phyloP scores from a whole-genome alignment of 306 rosid species.

The Dryas octopetala region DNA sequence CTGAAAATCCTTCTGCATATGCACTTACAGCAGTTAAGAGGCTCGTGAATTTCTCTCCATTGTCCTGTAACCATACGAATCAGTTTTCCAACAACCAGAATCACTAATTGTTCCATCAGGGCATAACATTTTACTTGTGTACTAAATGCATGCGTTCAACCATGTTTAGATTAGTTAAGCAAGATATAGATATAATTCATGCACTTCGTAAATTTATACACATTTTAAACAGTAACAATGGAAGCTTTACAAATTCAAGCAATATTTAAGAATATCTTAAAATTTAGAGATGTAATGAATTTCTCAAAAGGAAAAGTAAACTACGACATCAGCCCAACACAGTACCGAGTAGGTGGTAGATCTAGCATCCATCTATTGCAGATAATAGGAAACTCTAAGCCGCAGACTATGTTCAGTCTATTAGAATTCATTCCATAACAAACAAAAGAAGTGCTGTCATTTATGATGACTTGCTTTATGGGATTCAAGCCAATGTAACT shows the following conservation, averaged over 20 bases:
- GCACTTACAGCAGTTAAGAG: conserved; percentile 69
- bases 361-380: background rate
- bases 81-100: background rate
- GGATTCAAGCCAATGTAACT: background rate
- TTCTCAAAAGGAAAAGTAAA: background rate
- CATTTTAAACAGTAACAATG: background rate
- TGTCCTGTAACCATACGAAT: conserved; percentile 51
- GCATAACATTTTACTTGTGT: background rate
- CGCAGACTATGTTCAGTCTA: background rate
- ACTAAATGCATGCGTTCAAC: background rate
- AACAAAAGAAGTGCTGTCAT: no score
- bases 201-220: background rate
- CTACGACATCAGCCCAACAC: background rate
- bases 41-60: conserved; percentile 53
- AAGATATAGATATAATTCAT: background rate
- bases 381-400: background rate
- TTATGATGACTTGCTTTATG: background rate
- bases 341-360: background rate
- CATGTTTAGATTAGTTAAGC: background rate
- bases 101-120: background rate
- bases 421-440: no score
- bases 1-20: conserved; percentile 88
- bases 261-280: background rate
- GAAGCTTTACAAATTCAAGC: background rate
- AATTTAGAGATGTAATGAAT: background rate